phyloP scores from a whole-genome alignment of 2,329 filamentous ascomycete species.

The Alternaria ventricosa region DNA sequence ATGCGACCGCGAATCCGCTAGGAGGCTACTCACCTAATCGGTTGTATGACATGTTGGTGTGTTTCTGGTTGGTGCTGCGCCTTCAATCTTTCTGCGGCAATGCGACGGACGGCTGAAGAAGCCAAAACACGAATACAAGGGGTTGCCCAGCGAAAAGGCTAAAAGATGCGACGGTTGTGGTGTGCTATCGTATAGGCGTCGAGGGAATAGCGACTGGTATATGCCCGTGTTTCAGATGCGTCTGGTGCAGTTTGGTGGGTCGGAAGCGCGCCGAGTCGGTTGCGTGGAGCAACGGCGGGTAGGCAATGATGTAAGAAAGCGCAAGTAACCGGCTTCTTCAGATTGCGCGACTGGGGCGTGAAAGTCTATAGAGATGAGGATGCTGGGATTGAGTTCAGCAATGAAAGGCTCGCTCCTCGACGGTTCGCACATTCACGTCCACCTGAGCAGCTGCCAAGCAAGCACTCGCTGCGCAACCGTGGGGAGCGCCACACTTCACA shows the following conservation, averaged over 20 bases:
- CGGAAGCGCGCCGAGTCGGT: conserved; percentile 30
- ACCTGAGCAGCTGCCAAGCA: conserved; percentile 8
- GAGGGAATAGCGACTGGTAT: conserved; percentile 24
- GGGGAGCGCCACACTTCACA: conserved; percentile 17
- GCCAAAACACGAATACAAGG: conserved; percentile 22
- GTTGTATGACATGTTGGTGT: conserved; percentile 44
- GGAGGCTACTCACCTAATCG: conserved; percentile 41
- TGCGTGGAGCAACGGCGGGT: conserved; percentile 40
- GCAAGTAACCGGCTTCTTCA: background rate
- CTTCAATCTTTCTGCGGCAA: conserved; percentile 25
- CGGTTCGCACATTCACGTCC: background rate
- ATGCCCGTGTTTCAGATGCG: conserved; percentile 36
- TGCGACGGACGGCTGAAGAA: conserved; percentile 17
- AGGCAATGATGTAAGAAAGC: conserved; percentile 13
- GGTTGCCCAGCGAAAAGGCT: conserved; percentile 12
- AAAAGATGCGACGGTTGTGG: conserved; percentile 27
- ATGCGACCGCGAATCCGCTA: background rate
- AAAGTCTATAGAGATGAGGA: background rate
- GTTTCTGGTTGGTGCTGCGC: conserved; percentile 24
- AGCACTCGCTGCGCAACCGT: conserved; percentile 12
- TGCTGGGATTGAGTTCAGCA: background rate
- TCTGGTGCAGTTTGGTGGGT: conserved; percentile 29
- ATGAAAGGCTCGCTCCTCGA: background rate
- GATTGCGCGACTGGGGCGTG: background rate
- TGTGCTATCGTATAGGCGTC: conserved; percentile 16